Percentiles rank a stretch among this genome's conserved stretches.
Conservation (phyloP, 495 filamentous ascomycete genomes). For the Clavariopsis aquatica region DNA sequence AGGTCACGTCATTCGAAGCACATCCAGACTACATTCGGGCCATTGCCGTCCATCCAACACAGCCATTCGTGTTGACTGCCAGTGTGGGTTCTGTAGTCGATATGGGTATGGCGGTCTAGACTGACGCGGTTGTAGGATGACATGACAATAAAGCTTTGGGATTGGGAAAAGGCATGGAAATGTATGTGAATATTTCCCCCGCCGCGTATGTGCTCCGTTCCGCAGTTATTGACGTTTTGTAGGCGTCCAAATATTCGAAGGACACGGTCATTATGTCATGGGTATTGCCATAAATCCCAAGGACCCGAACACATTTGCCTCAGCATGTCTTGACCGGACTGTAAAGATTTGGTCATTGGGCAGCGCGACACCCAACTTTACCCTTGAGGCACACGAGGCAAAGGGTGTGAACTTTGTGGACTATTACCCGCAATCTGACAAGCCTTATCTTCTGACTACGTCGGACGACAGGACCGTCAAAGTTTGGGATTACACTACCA, state of each 20-base stretch:
- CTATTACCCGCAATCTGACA: conserved; percentile 94
- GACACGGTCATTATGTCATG: conserved; percentile 99
- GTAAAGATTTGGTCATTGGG: conserved; percentile 99
- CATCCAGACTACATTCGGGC: conserved; percentile 99
- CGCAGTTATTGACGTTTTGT: conserved; percentile 2
- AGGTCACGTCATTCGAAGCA: conserved; percentile 97
- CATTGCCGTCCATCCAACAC: conserved; percentile 94
- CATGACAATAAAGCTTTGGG: conserved; percentile 99
- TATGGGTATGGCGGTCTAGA: background rate
- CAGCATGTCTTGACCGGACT: conserved; percentile 91
- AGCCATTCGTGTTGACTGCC: conserved; percentile 93
- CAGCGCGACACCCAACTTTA: conserved; percentile 86
- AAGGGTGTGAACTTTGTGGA: conserved; percentile 99
- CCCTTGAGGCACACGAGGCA: conserved; percentile 93
- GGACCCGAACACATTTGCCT: conserved; percentile 97
- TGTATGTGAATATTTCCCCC: conserved; percentile 48
- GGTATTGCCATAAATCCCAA: conserved; percentile 99
- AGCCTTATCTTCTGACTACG: conserved; percentile 94
- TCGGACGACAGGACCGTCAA: conserved; percentile 77
- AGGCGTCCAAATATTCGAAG: conserved; percentile 88
- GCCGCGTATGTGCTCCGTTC: background rate
- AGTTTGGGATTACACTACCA: conserved; percentile 98
- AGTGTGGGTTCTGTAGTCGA: conserved; percentile 11
- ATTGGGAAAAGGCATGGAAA: conserved; percentile 98
- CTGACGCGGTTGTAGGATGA: conserved; percentile 67